Base-by-base conservation (phyloP, 805 yeast genomes). In the Sporopachydermia quercuum region DNA sequence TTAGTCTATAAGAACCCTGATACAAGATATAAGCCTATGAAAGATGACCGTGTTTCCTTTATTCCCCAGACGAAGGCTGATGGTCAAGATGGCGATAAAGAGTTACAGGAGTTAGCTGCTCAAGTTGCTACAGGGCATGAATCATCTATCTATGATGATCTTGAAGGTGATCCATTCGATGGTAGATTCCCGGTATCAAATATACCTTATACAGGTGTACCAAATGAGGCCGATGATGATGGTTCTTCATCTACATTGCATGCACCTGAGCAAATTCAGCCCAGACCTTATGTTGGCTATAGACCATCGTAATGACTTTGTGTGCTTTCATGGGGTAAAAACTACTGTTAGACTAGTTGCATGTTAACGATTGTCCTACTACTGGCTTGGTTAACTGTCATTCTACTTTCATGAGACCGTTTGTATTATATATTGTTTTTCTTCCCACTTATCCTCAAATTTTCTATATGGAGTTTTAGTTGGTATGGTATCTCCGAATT, bases 21-120 rank as follows among this genome's bases (percentile, higher is more conserved):
- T 60, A 75, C 89, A 5, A 73, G 94, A 50, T 91, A 91, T 63
- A 89, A 85, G 62, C 97, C 96, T 45, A 81, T 89, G 80, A 81
- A 80, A 50, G 98, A 91, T 58, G 98, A 91, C 55, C 75, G 98
- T 56, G 91, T 82, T 39, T 82, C 96, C n/a, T 91, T 91, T 57
- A 82, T 91, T 54, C 87, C 87, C 45, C 30, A 23, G n/a, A 23
- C 30, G 30, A 69, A 78, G 51, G 65, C 67, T 41, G 76, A 65
- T 41, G 58, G 58, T 23, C n/a, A n/a, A n/a, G n/a, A n/a, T n/a
- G n/a, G n/a, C n/a, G 58, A 57, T 35, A 53, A 56, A 37, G 45
- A 50, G 48, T 35, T 23, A n/a, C 30, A 23, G n/a, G 30, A 23
- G 8, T 23, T 23, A n/a, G 30, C 13, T 8, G 15, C 47, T 11